Percentiles rank a stretch among this genome's conserved stretches.
These are phyloP conservation scores for Botrytis paeoniae DNA, from an alignment of 2,329 filamentous ascomycete species.

Conservation along the genomic window DNA sequence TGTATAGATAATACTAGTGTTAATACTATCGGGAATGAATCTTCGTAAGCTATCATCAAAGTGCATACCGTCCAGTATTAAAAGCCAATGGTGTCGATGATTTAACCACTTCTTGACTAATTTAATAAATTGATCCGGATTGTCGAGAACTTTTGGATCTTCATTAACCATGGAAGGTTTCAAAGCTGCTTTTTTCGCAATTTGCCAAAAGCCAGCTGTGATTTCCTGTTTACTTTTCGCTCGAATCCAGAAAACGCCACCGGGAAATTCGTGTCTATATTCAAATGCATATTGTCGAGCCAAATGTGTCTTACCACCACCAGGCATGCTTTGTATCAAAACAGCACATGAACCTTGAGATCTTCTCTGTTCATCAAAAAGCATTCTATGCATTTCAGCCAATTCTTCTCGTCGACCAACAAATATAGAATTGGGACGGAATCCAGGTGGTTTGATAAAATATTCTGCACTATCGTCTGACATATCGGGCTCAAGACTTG, in stretches of 20 bases:
- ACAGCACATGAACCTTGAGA: constrained; percentile 59
- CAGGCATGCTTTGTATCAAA: constrained; percentile 61
- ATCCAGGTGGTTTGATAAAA: constrained; percentile 52
- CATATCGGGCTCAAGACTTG: constrained; percentile 31
- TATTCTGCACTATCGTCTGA: constrained; percentile 25
- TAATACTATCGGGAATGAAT: constrained; percentile 62
- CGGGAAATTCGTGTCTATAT: constrained; percentile 57
- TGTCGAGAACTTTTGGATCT: constrained; percentile 27
- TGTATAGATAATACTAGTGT: constrained; percentile 66
- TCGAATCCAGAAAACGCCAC: constrained; percentile 68
- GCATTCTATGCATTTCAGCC: constrained; percentile 54
- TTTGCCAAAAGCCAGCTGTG: constrained; percentile 62
- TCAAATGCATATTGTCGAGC: constrained; percentile 65
- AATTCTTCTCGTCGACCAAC: constrained; percentile 59
- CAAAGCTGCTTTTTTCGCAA: constrained; percentile 56
- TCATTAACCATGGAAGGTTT: constrained; percentile 37
- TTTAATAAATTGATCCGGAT: constrained; percentile 50
- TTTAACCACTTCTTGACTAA: constrained; percentile 62
- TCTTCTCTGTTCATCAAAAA: constrained; percentile 55
- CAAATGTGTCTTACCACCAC: constrained; percentile 67
- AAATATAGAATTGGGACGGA: constrained; percentile 62
- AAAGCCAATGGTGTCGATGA: constrained; percentile 59
- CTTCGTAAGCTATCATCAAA: constrained; percentile 56
- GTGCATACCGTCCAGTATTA: constrained; percentile 65
- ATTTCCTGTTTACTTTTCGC: constrained; percentile 58